A percentile compares a stretch with the other conserved stretches of the same genome.
Evolutionary conservation across 306 rosid genomes (phyloP).

Genomic region (Urtica urens): DNA sequence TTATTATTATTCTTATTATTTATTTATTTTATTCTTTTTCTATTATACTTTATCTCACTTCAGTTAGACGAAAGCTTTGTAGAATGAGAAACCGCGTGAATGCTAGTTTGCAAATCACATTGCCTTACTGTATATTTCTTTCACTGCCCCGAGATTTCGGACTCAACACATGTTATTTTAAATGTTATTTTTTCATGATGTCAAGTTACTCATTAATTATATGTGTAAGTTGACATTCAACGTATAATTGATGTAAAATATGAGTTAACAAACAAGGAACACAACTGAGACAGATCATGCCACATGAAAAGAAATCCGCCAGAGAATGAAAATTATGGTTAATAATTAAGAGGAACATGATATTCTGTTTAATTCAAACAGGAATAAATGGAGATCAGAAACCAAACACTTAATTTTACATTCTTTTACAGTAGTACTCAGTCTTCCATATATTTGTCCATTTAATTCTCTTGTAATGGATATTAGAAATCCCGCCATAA

Average conservation of each 20-base stretch:
- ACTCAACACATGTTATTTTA: constrained; percentile 44
- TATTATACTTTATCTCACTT: too few relatives aligned
- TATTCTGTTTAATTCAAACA: too few relatives aligned
- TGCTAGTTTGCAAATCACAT: neutral
- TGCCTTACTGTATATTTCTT: constrained; percentile 17
- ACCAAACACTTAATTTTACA: too few relatives aligned
- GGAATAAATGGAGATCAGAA: too few relatives aligned
- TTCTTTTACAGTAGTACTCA: too few relatives aligned
- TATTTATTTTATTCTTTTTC: too few relatives aligned
- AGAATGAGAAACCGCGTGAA: constrained; percentile 18
- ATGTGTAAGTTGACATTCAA: neutral
- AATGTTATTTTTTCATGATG: neutral
- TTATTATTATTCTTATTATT: neutral
- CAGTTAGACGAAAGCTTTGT: neutral
- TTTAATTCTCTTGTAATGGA: too few relatives aligned
- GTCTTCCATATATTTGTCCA: too few relatives aligned
- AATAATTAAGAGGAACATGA: too few relatives aligned
- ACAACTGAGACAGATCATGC: neutral
- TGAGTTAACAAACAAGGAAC: neutral
- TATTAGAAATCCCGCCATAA: too few relatives aligned
- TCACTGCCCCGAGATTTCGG: constrained; percentile 42
- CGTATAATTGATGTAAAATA: neutral
- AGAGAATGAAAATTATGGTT: too few relatives aligned
- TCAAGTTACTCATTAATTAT: neutral
- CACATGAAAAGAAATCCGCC: neutral